Percentiles rank a stretch among this genome's conserved stretches.
Conservation (phyloP, 768 basidiomycete genomes). For the Suillus brevipes region DNA sequence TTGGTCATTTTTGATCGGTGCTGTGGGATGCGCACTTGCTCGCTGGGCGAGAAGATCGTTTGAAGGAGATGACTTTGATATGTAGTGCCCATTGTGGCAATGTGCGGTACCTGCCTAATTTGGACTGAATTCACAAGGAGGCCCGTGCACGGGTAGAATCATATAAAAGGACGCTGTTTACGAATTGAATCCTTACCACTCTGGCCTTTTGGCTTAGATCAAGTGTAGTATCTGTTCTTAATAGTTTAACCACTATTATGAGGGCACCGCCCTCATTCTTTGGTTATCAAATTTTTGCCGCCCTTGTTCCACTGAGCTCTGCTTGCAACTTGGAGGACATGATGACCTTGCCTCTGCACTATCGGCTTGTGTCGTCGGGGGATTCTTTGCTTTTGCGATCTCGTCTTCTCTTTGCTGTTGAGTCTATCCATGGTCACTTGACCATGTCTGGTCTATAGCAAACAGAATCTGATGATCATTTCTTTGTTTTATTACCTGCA, state of each 20-base stretch:
- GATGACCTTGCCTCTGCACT: slow-evolving; percentile 62
- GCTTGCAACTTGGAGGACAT: slow-evolving; percentile 54
- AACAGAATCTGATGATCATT: background rate
- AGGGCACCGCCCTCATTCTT: slow-evolving; percentile 50
- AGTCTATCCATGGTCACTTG: background rate
- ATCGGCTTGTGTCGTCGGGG: slow-evolving; percentile 28
- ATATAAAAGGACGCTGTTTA: background rate
- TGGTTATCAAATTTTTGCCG: slow-evolving; percentile 61
- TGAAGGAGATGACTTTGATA: slow-evolving; percentile 18
- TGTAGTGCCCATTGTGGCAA: background rate
- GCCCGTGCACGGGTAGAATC: background rate
- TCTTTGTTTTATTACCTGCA: background rate
- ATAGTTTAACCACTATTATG: slow-evolving; percentile 62
- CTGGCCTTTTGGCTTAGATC: slow-evolving; percentile 74
- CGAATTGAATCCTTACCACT: slow-evolving; percentile 35
- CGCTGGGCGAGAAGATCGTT: slow-evolving; percentile 53
- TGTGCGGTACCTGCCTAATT: background rate
- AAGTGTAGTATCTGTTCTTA: slow-evolving; percentile 79
- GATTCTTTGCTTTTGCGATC: slow-evolving; percentile 11
- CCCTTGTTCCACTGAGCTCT: slow-evolving; percentile 50
- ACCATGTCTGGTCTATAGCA: background rate
- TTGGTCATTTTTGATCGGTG: slow-evolving; percentile 66
- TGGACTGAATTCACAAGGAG: background rate
- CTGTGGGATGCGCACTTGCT: slow-evolving; percentile 44
- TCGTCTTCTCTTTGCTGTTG: slow-evolving; percentile 24